These are phyloP conservation scores for Akanthomyces dipterigenus DNA, from an alignment of 2,329 filamentous ascomycete species.

Conservation along the genomic window DNA sequence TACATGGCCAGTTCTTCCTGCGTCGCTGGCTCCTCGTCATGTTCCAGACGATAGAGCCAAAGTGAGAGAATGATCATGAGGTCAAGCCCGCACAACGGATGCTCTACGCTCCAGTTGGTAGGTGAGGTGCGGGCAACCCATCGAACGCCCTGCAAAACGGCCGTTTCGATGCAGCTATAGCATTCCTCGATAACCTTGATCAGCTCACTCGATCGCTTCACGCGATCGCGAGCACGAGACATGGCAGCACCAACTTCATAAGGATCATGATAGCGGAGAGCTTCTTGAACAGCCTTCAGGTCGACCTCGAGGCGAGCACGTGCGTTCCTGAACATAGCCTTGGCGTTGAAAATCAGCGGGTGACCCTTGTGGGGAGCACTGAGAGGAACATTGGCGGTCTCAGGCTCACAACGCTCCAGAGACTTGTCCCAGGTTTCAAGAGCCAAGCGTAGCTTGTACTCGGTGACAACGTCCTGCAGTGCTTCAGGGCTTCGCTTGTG, in stretches of 20 bases:
- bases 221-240: slow-evolving; percentile 87
- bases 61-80: slow-evolving; percentile 96
- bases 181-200: slow-evolving; percentile 97
- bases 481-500: slow-evolving; percentile 98
- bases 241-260: slow-evolving; percentile 96
- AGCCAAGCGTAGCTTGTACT: slow-evolving; percentile 93
- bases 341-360: slow-evolving; percentile 94
- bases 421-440: slow-evolving; percentile 99
- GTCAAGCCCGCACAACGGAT: slow-evolving; percentile 92
- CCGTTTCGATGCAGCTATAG: slow-evolving; percentile 95
- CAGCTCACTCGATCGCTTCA: slow-evolving; percentile 95
- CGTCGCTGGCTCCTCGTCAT: slow-evolving; percentile 87
- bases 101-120: slow-evolving; percentile 98
- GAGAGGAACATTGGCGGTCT: slow-evolving; percentile 79
- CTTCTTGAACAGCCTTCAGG: slow-evolving; percentile 91
- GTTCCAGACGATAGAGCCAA: slow-evolving; percentile 98
- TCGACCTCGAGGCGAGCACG: slow-evolving; percentile 89
- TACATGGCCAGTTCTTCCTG: slow-evolving; percentile 85
- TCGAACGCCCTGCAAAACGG: slow-evolving; percentile 86
- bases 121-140: slow-evolving; percentile 98
- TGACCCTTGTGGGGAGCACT: slow-evolving; percentile 94
- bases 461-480: slow-evolving; percentile 91
- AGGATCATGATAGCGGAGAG: slow-evolving; percentile 90
- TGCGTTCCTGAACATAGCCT: slow-evolving; percentile 93
- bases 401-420: slow-evolving; percentile 85